Percentiles rank a stretch among this genome's conserved stretches.
phyloP scores from a whole-genome alignment of 805 yeast species.

The Dipodascus geniculatus region DNA sequence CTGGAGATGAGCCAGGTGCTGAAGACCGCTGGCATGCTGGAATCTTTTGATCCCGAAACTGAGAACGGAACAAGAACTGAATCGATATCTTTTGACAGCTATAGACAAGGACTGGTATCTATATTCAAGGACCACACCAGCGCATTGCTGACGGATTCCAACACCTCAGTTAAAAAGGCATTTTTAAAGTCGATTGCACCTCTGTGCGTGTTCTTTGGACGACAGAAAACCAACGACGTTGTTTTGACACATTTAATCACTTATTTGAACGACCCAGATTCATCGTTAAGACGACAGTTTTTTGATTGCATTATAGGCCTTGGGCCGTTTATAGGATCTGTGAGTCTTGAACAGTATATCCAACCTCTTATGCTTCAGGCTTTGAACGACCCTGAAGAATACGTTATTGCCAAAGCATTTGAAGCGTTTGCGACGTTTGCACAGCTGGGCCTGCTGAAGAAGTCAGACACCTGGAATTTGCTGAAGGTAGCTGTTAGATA shows the following conservation, averaged over 20 bases:
- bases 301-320: slow-evolving; percentile 61
- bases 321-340: slow-evolving; percentile 69
- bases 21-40: slow-evolving; percentile 27
- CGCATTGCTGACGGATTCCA: slow-evolving; percentile 56
- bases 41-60: slow-evolving; percentile 33
- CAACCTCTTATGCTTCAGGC: slow-evolving; percentile 79
- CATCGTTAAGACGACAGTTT: slow-evolving; percentile 56
- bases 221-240: slow-evolving; percentile 78
- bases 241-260: slow-evolving; percentile 85
- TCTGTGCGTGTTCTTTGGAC: slow-evolving; percentile 71
- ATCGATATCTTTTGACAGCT: slow-evolving; percentile 18
- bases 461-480: slow-evolving; percentile 43
- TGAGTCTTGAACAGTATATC: slow-evolving; percentile 77
- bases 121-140: slow-evolving; percentile 58
- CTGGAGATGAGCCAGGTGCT: slow-evolving; percentile 45
- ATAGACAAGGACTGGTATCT: slow-evolving; percentile 35
- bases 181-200: slow-evolving; percentile 62
- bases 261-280: slow-evolving; percentile 69
- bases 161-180: slow-evolving; percentile 54
- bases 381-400: slow-evolving; percentile 70
- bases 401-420: slow-evolving; percentile 62
- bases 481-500: slow-evolving; percentile 41
- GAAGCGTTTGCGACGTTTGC: slow-evolving; percentile 44
- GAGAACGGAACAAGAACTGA: slow-evolving; percentile 30
- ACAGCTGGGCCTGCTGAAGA: slow-evolving; percentile 43